phyloP scores from a whole-genome alignment of 495 filamentous ascomycete species.

The Podospora pseudocomata region DNA sequence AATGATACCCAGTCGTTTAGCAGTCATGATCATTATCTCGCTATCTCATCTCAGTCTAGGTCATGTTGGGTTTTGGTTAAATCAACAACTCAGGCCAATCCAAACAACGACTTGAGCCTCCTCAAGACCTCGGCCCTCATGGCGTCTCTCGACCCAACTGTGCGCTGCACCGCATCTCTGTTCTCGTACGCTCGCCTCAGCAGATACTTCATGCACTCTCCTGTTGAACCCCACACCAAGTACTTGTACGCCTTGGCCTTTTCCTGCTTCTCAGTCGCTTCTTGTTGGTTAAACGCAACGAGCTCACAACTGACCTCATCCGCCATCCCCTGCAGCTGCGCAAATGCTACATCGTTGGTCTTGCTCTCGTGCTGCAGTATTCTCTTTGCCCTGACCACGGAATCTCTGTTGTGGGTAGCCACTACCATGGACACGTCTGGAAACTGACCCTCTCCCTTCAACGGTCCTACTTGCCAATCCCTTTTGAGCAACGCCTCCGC shows the following conservation, averaged over 20 bases:
- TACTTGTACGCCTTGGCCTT: slow-evolving; percentile 77
- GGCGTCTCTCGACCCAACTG: slow-evolving; percentile 67
- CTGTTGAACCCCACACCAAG: slow-evolving; percentile 83
- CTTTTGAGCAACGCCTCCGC: slow-evolving; percentile 36
- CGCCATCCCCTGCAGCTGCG: slow-evolving; percentile 94
- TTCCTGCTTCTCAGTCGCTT: background rate
- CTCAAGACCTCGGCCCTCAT: slow-evolving; percentile 68
- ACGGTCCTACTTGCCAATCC: slow-evolving; percentile 46
- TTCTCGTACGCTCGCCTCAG: slow-evolving; percentile 86
- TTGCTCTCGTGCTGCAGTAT: slow-evolving; percentile 39
- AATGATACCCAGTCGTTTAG: background rate
- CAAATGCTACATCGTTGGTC: slow-evolving; percentile 66
- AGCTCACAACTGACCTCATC: slow-evolving; percentile 88
- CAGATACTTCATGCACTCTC: slow-evolving; percentile 92
- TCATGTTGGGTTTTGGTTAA: background rate
- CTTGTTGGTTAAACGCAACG: slow-evolving; percentile 41
- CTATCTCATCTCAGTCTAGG: background rate
- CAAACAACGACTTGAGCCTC: slow-evolving; percentile 48
- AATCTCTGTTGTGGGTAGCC: slow-evolving; percentile 88
- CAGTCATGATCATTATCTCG: background rate
- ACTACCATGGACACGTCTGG: slow-evolving; percentile 69
- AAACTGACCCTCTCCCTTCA: slow-evolving; percentile 48
- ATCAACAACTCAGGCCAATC: slow-evolving; percentile 29
- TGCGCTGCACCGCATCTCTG: slow-evolving; percentile 77
- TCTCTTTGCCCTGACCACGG: slow-evolving; percentile 65